A percentile compares a stretch with the other conserved stretches of the same genome.
phyloP scores from a whole-genome alignment of 352 stramenopile species.

The Globisporangium sylvaticum region DNA sequence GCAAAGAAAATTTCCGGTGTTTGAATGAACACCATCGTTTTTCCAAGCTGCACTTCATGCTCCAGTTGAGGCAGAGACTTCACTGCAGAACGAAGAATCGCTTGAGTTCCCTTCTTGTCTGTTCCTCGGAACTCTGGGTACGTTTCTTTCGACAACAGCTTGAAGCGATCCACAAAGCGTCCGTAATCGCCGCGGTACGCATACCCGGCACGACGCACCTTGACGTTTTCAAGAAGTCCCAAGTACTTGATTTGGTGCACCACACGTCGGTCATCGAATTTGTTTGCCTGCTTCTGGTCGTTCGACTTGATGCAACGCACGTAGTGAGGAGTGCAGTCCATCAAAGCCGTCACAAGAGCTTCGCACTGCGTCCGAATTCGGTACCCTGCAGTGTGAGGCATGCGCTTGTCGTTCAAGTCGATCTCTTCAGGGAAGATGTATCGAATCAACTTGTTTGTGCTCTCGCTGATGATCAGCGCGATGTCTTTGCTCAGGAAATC shows the following conservation, averaged over 20 bases:
- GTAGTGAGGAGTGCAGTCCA: slow-evolving; percentile 90
- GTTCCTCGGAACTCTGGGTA: slow-evolving; percentile 76
- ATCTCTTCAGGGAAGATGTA: slow-evolving; percentile 86
- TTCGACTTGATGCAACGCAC: slow-evolving; percentile 92
- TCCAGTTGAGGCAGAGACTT: slow-evolving; percentile 71
- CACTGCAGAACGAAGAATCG: slow-evolving; percentile 72
- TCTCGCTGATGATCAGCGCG: slow-evolving; percentile 73
- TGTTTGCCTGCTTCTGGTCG: slow-evolving; percentile 83
- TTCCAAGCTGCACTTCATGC: slow-evolving; percentile 82
- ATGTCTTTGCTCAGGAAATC: slow-evolving; percentile 86
- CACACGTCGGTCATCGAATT: slow-evolving; percentile 83
- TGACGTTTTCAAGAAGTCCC: slow-evolving; percentile 86
- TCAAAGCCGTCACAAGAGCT: slow-evolving; percentile 81
- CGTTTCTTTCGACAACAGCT: slow-evolving; percentile 75
- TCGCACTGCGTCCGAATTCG: slow-evolving; percentile 87
- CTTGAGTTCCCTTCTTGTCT: slow-evolving; percentile 83
- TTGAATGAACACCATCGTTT: slow-evolving; percentile 91
- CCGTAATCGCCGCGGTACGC: slow-evolving; percentile 85
- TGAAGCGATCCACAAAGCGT: slow-evolving; percentile 84
- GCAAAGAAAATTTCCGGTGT: slow-evolving; percentile 88
- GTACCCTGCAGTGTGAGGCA: slow-evolving; percentile 72
- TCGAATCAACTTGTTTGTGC: slow-evolving; percentile 80
- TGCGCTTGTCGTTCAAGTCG: slow-evolving; percentile 78
- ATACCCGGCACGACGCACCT: slow-evolving; percentile 80
- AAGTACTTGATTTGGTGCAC: slow-evolving; percentile 88